Base-by-base conservation (phyloP, 2,329 filamentous ascomycete species). In the Colletotrichum sp. region DNA sequence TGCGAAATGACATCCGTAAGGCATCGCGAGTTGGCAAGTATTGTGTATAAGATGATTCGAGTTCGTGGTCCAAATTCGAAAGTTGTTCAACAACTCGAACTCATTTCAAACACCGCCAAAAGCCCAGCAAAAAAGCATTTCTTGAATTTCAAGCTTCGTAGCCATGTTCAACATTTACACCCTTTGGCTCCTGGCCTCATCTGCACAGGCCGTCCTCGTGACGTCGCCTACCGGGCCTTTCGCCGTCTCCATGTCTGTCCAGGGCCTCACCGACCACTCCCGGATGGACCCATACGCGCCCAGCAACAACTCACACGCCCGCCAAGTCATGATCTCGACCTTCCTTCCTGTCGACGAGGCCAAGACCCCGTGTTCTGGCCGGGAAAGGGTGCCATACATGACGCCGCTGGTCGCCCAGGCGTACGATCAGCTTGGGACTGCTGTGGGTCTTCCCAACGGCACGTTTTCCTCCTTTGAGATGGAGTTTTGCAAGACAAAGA, bases 251-350 rank as follows among this genome's bases (percentile, higher is more conserved):
- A 74, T 81, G 24, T 78, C 78, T 4, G 71, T 80, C 28, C 72
- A 79, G 5, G 44, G 72, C 36, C 78, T 86, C 55, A 83, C 81
- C 8, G 84, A 86, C 67, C 72, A 75, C 7, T 72, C 66, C 13
- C 83, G 84, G 0, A 68, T 82, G 10, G 84, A 85, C 10, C 82
- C 82, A 0, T 84, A 83, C 24, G 80, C 83, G 0, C 78, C 78
- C 0, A 68, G 64, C n/a, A 72, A 77, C 16, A 36, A 75, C 3
- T 78, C 76, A 1, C 81, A 81, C n/a, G 76, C 78, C 2, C 77
- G 83, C 7, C 79, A 79, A 9, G 64, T 85, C 1, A 68, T 84
- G 5, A 73, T 80, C 2, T 85, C 84, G 0, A 72, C 83, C 5
- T 86, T 83, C 60, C 78, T 83, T 21, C 84, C 84, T 0, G 72